These are phyloP conservation scores for Tricholoma saponaceum DNA, from an alignment of 768 basidiomycete genomes.

Conservation along the genomic window DNA sequence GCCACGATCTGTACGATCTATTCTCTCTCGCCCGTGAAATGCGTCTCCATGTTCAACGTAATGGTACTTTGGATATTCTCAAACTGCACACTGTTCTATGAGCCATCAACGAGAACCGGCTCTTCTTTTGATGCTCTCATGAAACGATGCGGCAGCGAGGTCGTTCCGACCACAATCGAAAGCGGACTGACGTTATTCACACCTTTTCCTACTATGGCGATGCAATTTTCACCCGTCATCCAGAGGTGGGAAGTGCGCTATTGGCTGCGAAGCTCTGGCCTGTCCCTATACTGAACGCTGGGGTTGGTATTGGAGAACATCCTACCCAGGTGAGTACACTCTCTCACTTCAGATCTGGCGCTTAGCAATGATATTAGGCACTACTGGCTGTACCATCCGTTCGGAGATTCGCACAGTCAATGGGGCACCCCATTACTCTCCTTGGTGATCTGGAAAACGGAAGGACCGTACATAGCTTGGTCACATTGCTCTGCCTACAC, in stretches of 20 bases:
- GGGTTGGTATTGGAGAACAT: constrained; percentile 96
- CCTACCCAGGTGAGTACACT: constrained; percentile 72
- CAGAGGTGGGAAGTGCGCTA: constrained; percentile 88
- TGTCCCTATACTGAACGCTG: constrained; percentile 94
- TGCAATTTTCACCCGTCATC: constrained; percentile 91
- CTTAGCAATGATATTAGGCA: constrained; percentile 44
- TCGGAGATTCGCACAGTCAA: constrained; percentile 98
- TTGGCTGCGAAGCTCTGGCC: constrained; percentile 94
- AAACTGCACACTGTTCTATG: constrained; percentile 90
- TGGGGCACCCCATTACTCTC: constrained; percentile 85
- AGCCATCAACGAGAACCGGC: constrained; percentile 94
- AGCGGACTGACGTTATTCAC: constrained; percentile 94
- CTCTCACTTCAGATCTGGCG: constrained; percentile 1
- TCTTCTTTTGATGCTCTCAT: constrained; percentile 97
- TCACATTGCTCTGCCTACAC: constrained; percentile 88
- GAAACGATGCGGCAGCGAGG: constrained; percentile 96
- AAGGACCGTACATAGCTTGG: constrained; percentile 94
- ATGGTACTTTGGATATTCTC: constrained; percentile 82
- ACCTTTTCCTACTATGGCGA: constrained; percentile 95
- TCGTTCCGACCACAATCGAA: constrained; percentile 80
- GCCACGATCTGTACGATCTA: constrained; percentile 88
- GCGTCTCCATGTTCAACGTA: constrained; percentile 92
- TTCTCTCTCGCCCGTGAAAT: constrained; percentile 96
- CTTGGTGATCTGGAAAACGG: constrained; percentile 98
- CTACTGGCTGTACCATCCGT: constrained; percentile 90